Evolutionary conservation across 805 yeast species (phyloP).

Genomic region (Suhomyces pyralidae): DNA sequence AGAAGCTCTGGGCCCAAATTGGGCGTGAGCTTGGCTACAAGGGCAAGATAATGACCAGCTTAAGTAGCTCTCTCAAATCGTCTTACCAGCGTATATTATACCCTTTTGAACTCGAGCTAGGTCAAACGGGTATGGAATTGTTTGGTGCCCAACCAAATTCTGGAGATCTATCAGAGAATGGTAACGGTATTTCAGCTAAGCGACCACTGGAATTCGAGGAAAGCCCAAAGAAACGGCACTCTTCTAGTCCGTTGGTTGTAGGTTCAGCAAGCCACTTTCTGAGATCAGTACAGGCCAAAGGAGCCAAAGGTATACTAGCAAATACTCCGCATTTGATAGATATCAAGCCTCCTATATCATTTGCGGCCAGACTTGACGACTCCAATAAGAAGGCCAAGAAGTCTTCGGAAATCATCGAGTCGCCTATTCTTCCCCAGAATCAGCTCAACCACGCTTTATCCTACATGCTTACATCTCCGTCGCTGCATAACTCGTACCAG

Average conservation of each 20-base stretch:
- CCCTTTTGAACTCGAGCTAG: conserved; percentile 27
- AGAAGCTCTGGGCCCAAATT: conserved; percentile 77
- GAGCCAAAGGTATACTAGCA: conserved; percentile 50
- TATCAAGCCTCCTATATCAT: conserved; percentile 30
- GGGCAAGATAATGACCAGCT: conserved; percentile 67
- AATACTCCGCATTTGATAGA: conserved; percentile 49
- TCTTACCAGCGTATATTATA: conserved; percentile 48
- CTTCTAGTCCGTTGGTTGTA: conserved; percentile 35
- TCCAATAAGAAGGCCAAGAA: conserved; percentile 8
- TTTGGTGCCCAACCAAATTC: not conserved
- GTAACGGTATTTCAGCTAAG: not conserved
- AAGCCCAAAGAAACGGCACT: not conserved
- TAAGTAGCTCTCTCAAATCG: conserved; percentile 62
- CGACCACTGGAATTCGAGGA: not conserved
- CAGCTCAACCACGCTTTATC: conserved; percentile 12
- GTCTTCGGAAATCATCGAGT: conserved; percentile 3
- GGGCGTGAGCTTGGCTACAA: conserved; percentile 78
- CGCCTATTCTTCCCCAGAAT: conserved; percentile 11
- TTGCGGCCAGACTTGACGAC: conserved; percentile 4
- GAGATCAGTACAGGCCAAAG: conserved; percentile 45
- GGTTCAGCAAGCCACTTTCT: conserved; percentile 45
- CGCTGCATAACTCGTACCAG: conserved; percentile 7
- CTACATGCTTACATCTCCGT: conserved; percentile 1
- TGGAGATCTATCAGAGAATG: not conserved
- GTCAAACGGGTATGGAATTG: conserved; percentile 3